Evolutionary conservation across 768 basidiomycete species (phyloP).

Genomic region (Sporobolomyces phaffii): DNA sequence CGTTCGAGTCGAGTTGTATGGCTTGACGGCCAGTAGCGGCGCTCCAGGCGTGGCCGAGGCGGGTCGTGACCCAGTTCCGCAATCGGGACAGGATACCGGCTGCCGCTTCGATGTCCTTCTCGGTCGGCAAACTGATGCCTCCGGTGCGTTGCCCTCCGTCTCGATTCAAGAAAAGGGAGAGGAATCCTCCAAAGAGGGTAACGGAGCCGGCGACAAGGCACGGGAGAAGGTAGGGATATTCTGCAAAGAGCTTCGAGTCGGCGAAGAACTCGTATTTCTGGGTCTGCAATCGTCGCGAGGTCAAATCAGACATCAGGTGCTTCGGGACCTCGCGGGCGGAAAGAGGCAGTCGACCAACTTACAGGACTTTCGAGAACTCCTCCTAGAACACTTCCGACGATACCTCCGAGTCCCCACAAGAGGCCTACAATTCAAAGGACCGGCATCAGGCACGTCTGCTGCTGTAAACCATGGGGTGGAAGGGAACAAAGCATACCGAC

Average conservation of each 20-base stretch:
- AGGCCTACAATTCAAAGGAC: conserved; percentile 48
- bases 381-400: conserved; percentile 73
- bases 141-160: conserved; percentile 87
- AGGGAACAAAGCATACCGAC: conserved; percentile 49
- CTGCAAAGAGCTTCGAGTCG: conserved; percentile 55
- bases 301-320: not conserved
- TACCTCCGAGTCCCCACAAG: conserved; percentile 83
- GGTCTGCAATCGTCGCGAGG: conserved; percentile 53
- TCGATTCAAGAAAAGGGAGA: conserved; percentile 79
- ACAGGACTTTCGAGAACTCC: conserved; percentile 35
- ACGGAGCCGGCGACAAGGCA: conserved; percentile 70
- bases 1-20: not conserved
- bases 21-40: not conserved
- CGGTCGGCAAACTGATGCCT: conserved; percentile 70
- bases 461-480: too few relatives aligned
- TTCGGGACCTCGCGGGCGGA: not conserved
- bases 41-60: not conserved
- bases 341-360: not conserved
- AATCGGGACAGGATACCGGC: conserved; percentile 43
- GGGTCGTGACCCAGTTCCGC: not conserved
- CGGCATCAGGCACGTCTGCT: too few relatives aligned
- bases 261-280: conserved; percentile 77
- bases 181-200: conserved; percentile 70
- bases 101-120: conserved; percentile 55
- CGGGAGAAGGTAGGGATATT: conserved; percentile 86